These are phyloP conservation scores for Phyllosticta ampelicida DNA, from an alignment of 2,329 filamentous ascomycete species.

Conservation along the genomic window DNA sequence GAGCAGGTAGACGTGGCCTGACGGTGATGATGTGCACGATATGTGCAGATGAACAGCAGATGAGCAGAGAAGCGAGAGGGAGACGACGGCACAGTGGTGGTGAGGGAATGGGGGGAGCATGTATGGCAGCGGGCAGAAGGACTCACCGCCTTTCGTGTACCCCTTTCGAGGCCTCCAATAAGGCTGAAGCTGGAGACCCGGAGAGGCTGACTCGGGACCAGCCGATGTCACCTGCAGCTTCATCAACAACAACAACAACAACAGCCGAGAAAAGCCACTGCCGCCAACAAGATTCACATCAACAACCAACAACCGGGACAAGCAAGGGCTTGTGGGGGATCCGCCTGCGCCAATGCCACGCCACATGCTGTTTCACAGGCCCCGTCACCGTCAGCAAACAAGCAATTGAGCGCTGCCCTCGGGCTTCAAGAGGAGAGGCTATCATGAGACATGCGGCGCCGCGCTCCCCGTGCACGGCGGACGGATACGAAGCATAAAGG, in stretches of 20 bases:
- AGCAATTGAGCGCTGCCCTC: neutral
- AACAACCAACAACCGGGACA: no score
- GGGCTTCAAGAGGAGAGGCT: neutral
- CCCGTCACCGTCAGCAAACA: neutral
- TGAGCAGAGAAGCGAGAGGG: neutral
- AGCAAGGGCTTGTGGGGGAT: neutral
- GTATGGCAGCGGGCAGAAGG: neutral
- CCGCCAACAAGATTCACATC: neutral
- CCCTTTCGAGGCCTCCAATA: neutral
- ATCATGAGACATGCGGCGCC: neutral
- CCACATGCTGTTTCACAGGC: neutral
- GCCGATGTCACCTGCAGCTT: neutral
- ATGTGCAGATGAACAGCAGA: neutral
- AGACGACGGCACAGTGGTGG: neutral
- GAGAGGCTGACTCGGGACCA: neutral
- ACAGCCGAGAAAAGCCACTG: neutral
- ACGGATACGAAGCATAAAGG: neutral
- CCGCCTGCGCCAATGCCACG: neutral
- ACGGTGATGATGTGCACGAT: neutral
- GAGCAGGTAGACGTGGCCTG: neutral
- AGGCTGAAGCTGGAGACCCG: neutral
- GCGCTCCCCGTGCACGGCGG: neutral
- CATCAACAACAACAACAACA: no score
- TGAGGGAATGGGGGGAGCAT: neutral
- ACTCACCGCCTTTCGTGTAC: neutral